Evolutionary conservation across 1,139 yeast species (phyloP), one percentile per base, ranked within the genome.

Genomic region (Zygosaccharomyces sapae): DNA sequence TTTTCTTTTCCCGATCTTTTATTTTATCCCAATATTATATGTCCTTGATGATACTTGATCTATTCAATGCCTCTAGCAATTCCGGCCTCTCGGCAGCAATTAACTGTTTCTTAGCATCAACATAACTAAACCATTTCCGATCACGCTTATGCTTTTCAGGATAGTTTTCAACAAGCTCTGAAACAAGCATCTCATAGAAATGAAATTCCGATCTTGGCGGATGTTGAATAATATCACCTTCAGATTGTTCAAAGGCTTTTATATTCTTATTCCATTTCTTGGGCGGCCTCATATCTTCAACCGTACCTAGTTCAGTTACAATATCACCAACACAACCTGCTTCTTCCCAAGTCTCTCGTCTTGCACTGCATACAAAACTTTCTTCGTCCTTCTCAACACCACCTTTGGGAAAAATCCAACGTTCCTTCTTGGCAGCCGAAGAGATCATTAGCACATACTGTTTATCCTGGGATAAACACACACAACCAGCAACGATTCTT

Each of bases 271-370:
- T 68, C 65, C 86, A 84, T 2, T 80, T 76, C 65, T 81, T 77
- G 34, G 76, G 72, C 5, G 88, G 88, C 49, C 95, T 67, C 58
- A 76, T 72, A 61, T 88, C 96, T 45, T 75, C 76, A 24, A 86
- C 83, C 1, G 76, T 71, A 0, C 92, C 95, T 39, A 89, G 68
- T 50, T 73, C 73, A 41, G 61, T 57, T 1, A 72, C 57, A n/a
- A 88, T 74, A 12, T 65, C 70, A 3, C 96, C 96, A 37, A 77
- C 77, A 24, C 85, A 86, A 0, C 98, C 98, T 0, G 96, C 95
- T 66, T 92, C 98, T 67, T 92, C 98, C 97, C 98, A 92, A 0
- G 96, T 86, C 65, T 92, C 98, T 49, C 98, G 72, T 12, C 76
- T 71, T 0, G 97, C 97, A 5, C 87, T 71, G 5, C 47, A 44